phyloP scores from a whole-genome alignment of 345 rosid species.

The Rhodamnia argentea region DNA sequence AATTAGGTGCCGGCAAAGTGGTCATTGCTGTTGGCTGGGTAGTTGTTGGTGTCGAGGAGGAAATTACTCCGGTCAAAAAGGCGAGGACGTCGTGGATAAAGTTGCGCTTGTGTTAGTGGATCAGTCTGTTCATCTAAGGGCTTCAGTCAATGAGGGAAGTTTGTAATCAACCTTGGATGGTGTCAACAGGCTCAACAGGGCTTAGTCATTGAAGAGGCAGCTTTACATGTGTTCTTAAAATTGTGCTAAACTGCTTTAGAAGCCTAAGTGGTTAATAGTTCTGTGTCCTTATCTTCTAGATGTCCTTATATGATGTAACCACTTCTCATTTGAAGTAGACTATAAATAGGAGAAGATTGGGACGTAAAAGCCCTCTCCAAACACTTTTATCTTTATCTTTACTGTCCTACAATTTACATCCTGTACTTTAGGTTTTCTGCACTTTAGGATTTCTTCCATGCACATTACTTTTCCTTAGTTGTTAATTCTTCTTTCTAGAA shows the following conservation, averaged over 20 bases:
- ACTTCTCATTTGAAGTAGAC: neutral
- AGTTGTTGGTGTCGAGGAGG: neutral
- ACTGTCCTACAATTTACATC: neutral
- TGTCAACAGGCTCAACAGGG: neutral
- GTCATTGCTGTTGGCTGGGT: neutral
- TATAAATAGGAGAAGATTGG: neutral
- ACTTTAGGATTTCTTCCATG: neutral
- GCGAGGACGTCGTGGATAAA: neutral
- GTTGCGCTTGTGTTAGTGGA: neutral
- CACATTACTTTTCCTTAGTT: neutral
- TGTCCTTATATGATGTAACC: neutral
- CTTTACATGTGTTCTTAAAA: neutral
- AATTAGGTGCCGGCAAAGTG: neutral
- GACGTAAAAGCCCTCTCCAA: neutral
- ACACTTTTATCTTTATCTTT: neutral
- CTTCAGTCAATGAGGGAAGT: neutral
- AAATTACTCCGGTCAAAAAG: neutral
- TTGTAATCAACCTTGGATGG: neutral
- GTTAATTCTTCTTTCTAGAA: neutral
- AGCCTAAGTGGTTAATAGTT: neutral
- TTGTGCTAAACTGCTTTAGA: neutral
- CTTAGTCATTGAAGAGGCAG: neutral
- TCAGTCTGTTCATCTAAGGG: neutral
- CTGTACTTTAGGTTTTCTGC: neutral
- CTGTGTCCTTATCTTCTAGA: neutral